Conservation (phyloP, 2,329 filamentous ascomycete genomes). For the Xylariaceae sp. region DNA sequence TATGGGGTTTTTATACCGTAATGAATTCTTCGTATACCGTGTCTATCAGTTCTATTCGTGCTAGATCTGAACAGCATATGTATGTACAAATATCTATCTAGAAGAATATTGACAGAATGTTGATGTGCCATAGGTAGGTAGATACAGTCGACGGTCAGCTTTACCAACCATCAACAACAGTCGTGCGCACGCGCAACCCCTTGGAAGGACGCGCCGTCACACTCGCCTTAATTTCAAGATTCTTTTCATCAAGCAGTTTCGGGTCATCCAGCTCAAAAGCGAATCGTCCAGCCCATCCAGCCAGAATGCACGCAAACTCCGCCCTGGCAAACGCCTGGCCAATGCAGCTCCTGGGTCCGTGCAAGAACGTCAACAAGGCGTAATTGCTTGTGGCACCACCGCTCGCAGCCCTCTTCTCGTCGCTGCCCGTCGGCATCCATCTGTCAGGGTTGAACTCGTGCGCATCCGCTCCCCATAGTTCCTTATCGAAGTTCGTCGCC, state of each 20-base stretch:
- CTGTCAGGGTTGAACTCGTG: conserved; percentile 71
- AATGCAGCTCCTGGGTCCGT: conserved; percentile 82
- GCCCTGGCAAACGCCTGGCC: conserved; percentile 73
- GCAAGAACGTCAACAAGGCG: conserved; percentile 74
- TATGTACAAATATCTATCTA: no score
- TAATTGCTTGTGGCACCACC: conserved; percentile 74
- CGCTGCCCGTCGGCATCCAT: conserved; percentile 50
- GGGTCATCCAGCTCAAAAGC: conserved; percentile 53
- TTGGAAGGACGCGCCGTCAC: conserved; percentile 68
- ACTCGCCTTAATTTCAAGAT: conserved; percentile 61
- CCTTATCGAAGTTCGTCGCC: conserved; percentile 64
- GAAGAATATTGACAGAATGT: no score
- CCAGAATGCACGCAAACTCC: conserved; percentile 80
- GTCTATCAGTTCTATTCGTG: no score
- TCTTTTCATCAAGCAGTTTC: conserved; percentile 60
- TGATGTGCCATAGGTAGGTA: no score
- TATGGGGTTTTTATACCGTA: no score
- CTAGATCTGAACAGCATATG: no score
- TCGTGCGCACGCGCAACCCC: conserved; percentile 65
- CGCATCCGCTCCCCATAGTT: conserved; percentile 74
- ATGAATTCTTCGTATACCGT: no score
- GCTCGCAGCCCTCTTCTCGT: conserved; percentile 45
- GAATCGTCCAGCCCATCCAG: conserved; percentile 71
- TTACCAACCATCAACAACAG: conserved; percentile 62
- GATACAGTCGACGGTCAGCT: no score